Percentiles rank a stretch among this genome's conserved stretches.
Conservation (phyloP, 495 filamentous ascomycete genomes). For the Podospora bellae-mahoneyi region DNA sequence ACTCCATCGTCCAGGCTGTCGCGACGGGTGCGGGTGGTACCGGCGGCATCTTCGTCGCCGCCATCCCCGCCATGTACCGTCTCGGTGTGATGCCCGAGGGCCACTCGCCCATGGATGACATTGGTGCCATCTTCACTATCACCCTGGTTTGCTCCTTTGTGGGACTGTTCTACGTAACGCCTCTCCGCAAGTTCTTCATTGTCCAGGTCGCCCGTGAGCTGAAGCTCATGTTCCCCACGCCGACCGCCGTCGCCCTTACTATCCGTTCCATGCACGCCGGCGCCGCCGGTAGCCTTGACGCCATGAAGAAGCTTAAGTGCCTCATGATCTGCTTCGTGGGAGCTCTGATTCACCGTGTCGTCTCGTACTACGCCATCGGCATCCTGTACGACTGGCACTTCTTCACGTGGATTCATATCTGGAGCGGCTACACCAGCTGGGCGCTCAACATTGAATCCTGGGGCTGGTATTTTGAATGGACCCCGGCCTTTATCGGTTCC, state of each 20-base stretch:
- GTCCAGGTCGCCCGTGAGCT: conserved; percentile 61
- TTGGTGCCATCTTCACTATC: conserved; percentile 57
- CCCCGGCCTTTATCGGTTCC: conserved; percentile 63
- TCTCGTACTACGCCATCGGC: conserved; percentile 59
- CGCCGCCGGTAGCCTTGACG: conserved; percentile 48
- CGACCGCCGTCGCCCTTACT: conserved; percentile 60
- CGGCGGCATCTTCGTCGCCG: conserved; percentile 61
- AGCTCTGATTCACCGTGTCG: conserved; percentile 54
- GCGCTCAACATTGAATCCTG: conserved; percentile 61
- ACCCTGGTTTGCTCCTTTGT: conserved; percentile 63
- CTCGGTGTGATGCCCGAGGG: conserved; percentile 46
- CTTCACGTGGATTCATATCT: conserved; percentile 62
- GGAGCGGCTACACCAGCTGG: conserved; percentile 53
- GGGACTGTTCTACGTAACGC: conserved; percentile 65
- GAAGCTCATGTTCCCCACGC: conserved; percentile 61
- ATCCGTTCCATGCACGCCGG: conserved; percentile 63
- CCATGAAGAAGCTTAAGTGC: conserved; percentile 58
- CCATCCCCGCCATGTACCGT: conserved; percentile 62
- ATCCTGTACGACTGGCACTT: conserved; percentile 67
- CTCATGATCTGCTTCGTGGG: conserved; percentile 49
- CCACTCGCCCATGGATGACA: conserved; percentile 51
- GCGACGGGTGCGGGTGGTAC: conserved; percentile 62
- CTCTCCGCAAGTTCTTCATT: conserved; percentile 67
- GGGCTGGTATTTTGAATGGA: conserved; percentile 64
- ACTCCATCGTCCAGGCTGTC: conserved; percentile 63